phyloP scores from a whole-genome alignment of 2,329 filamentous ascomycete species.

The Curvularia sp. region DNA sequence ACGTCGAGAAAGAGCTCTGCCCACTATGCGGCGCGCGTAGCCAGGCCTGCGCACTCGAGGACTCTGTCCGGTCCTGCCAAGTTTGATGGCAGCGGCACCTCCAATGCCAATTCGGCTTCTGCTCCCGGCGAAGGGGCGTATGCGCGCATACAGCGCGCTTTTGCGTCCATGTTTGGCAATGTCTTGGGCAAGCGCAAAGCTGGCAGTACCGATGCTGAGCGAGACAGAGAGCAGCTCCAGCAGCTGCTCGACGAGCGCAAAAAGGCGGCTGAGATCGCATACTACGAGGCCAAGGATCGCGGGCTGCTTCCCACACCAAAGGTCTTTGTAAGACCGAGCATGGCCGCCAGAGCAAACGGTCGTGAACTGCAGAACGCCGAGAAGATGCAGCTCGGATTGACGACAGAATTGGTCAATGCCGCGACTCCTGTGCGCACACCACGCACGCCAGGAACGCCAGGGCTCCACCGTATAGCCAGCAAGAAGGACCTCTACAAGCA shows the following conservation, averaged over 20 bases:
- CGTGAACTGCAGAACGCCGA: constrained; percentile 6
- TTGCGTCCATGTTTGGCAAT: constrained; percentile 35
- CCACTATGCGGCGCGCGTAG: constrained; percentile 1
- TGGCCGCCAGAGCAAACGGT: constrained; percentile 22
- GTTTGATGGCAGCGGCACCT: constrained; percentile 5
- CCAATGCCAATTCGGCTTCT: constrained; percentile 8
- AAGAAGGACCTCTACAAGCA: constrained; percentile 65
- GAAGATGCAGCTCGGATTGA: constrained; percentile 18
- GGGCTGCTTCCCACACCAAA: constrained; percentile 47
- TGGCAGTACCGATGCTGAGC: constrained; percentile 30
- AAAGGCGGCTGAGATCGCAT: constrained; percentile 41
- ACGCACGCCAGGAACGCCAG: constrained; percentile 32
- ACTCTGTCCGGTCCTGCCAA: constrained; percentile 11
- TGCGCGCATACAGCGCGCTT: constrained; percentile 39
- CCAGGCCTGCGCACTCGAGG: constrained; percentile 5
- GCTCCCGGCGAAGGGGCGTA: constrained; percentile 32
- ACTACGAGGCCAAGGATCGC: constrained; percentile 41
- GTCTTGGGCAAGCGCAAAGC: constrained; percentile 46
- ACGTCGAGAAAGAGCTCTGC: constrained; percentile 16
- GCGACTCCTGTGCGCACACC: constrained; percentile 23
- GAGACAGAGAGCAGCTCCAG: constrained; percentile 20
- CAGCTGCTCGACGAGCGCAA: constrained; percentile 37
- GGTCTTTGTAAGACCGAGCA: constrained; percentile 40
- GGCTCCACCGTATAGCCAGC: constrained; percentile 58
- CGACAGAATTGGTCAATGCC: constrained; percentile 16